phyloP scores from a whole-genome alignment of 2,329 filamentous ascomycete species.

The Scedosporium boydii region DNA sequence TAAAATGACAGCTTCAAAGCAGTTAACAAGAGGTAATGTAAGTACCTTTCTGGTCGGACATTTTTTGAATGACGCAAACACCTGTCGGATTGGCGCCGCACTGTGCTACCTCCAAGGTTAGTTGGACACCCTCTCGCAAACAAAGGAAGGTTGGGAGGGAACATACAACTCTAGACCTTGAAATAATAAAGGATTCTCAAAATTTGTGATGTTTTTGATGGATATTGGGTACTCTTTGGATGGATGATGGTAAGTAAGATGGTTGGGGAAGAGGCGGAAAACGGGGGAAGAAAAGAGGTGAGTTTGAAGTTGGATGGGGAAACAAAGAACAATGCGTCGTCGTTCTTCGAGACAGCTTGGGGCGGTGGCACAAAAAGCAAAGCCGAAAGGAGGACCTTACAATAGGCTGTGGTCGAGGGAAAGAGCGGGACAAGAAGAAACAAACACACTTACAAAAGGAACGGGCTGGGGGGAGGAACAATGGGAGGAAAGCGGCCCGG shows the following conservation, averaged over 20 bases:
- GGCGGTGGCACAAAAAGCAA: background rate
- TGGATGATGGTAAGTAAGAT: background rate
- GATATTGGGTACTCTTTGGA: background rate
- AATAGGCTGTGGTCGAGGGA: constrained; percentile 5
- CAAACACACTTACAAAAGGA: background rate
- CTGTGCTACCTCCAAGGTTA: constrained; percentile 4
- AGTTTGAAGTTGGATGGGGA: constrained; percentile 9
- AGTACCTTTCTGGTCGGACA: constrained; percentile 3
- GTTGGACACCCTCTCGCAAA: background rate
- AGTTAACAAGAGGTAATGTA: constrained; percentile 6
- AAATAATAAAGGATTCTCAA: background rate
- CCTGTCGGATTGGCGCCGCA: background rate
- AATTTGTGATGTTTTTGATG: background rate
- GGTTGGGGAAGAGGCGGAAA: constrained; percentile 4
- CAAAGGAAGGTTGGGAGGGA: constrained; percentile 1
- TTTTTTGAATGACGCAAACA: background rate
- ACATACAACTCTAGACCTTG: background rate
- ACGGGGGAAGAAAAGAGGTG: constrained; percentile 10
- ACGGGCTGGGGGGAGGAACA: background rate
- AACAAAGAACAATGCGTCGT: constrained; percentile 2
- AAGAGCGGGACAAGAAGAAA: background rate
- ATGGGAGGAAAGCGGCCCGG: constrained; percentile 2
- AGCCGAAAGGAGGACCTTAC: constrained; percentile 6
- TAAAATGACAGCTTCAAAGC: background rate
- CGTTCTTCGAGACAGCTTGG: background rate